Conservation (phyloP, 441 rosid species). For the Adansonia madagascariensis region DNA sequence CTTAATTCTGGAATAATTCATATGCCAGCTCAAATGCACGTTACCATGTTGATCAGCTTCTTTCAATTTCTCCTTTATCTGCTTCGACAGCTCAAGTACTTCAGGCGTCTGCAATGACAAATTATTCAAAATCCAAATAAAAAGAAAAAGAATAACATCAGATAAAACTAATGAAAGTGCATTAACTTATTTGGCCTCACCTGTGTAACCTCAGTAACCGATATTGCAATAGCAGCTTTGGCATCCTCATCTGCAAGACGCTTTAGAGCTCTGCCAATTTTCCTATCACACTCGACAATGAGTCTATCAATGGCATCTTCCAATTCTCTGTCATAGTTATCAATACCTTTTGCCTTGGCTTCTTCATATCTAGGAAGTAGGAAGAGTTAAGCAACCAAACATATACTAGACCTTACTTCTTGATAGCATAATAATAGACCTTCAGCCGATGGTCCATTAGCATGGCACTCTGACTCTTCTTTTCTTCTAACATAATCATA, state of each 20-base stretch:
- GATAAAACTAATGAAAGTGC: constrained; percentile 1
- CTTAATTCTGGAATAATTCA: constrained; percentile 6
- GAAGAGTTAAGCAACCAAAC: constrained; percentile 41
- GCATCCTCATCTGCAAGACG: constrained; percentile 99
- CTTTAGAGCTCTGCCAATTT: constrained; percentile 93
- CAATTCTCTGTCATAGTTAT: constrained; percentile 87
- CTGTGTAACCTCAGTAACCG: constrained; percentile 96
- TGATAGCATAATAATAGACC: not conserved
- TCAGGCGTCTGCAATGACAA: constrained; percentile 67
- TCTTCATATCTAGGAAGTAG: constrained; percentile 78
- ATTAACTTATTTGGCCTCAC: constrained; percentile 38
- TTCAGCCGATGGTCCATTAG: not conserved
- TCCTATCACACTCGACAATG: constrained; percentile 95
- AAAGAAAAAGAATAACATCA: not conserved
- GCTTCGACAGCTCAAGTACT: constrained; percentile 75
- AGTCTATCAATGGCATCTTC: constrained; percentile 96
- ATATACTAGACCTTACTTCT: not conserved
- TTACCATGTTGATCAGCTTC: constrained; percentile 92
- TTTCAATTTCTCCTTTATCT: constrained; percentile 90
- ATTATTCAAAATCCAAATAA: constrained; percentile 21
- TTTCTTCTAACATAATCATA: not conserved
- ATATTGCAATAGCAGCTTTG: constrained; percentile 98
- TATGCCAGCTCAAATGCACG: not conserved
- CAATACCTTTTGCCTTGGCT: constrained; percentile 76
- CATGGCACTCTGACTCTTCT: not conserved